Evolutionary conservation across 805 yeast species (phyloP).

Genomic region (Yamadazyma laniorum): DNA sequence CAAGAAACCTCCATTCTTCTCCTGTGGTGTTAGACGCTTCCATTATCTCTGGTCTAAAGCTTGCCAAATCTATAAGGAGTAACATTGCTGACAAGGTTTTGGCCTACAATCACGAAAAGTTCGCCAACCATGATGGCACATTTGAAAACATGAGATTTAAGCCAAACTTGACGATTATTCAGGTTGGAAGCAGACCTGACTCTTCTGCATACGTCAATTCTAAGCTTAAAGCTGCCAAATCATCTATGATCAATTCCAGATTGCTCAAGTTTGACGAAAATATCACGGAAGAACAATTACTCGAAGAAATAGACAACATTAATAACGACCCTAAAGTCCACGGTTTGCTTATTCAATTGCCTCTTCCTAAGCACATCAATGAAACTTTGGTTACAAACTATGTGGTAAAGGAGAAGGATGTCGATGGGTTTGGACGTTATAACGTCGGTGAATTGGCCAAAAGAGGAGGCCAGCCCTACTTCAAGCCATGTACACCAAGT

Average conservation of each 20-base stretch:
- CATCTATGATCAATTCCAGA: constrained; percentile 71
- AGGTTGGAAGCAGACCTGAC: constrained; percentile 88
- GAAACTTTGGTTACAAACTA: constrained; percentile 79
- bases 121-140: constrained; percentile 16
- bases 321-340: constrained; percentile 76
- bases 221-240: constrained; percentile 86
- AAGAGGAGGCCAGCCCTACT: constrained; percentile 77
- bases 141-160: constrained; percentile 46
- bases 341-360: constrained; percentile 83
- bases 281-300: constrained; percentile 57
- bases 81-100: constrained; percentile 41
- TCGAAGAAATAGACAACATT: constrained; percentile 57
- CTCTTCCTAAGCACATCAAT: constrained; percentile 57
- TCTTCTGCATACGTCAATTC: constrained; percentile 88
- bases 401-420: constrained; percentile 83
- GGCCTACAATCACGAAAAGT: constrained; percentile 32
- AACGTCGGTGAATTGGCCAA: constrained; percentile 91
- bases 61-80: constrained; percentile 37
- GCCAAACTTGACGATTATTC: constrained; percentile 80
- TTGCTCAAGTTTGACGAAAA: constrained; percentile 63
- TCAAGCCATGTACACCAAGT: constrained; percentile 93
- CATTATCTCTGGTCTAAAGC: constrained; percentile 42
- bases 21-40: constrained; percentile 26
- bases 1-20: constrained; percentile 1
- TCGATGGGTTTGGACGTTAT: constrained; percentile 88